A percentile compares a stretch with the other conserved stretches of the same genome.
Evolutionary conservation across 2,329 filamentous ascomycete genomes (phyloP).

Genomic region (Sporothrix luriei): DNA sequence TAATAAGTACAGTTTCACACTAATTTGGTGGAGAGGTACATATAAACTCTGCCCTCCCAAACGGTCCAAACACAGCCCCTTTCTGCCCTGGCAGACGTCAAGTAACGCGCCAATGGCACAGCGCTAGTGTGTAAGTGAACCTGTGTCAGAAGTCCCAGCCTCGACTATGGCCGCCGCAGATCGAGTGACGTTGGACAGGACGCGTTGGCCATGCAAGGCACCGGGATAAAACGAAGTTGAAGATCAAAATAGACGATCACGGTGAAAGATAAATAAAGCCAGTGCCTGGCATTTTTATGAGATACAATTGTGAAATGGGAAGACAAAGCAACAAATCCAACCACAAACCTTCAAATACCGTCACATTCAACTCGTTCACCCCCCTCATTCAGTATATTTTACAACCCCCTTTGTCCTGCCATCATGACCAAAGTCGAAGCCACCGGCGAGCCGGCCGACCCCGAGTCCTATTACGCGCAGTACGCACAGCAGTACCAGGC

Average conservation of each 20-base stretch:
- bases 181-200: background rate
- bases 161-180: background rate
- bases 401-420: background rate
- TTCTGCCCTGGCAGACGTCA: background rate
- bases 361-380: background rate
- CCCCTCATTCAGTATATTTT: background rate
- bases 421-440: conserved; percentile 11
- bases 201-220: conserved; percentile 23
- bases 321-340: background rate
- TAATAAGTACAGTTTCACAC: background rate
- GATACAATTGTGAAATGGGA: too few relatives aligned
- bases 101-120: conserved; percentile 1
- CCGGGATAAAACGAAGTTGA: conserved; percentile 5
- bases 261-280: background rate
- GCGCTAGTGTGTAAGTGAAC: conserved; percentile 11
- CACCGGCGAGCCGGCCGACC: conserved; percentile 8
- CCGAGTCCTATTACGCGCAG: conserved; percentile 28
- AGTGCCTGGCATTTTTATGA: background rate
- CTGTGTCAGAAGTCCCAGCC: background rate
- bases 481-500: background rate
- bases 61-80: conserved; percentile 9
- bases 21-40: background rate
- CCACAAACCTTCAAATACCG: background rate
- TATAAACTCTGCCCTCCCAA: too few relatives aligned
- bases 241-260: background rate